These are phyloP conservation scores for Gentiana macrophylla DNA, from an alignment of 257 asterid species.

Conservation along the genomic window DNA sequence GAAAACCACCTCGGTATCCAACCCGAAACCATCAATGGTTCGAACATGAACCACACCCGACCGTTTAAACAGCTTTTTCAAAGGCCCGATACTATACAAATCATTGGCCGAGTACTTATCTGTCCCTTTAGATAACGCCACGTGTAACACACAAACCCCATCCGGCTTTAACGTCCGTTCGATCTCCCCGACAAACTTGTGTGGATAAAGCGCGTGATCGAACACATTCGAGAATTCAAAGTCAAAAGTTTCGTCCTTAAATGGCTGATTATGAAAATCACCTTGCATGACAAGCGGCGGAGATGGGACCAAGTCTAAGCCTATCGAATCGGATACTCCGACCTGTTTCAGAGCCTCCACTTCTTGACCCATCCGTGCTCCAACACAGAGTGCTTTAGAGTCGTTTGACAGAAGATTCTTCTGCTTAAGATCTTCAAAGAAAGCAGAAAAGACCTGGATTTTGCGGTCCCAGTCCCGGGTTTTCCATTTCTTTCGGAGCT, in stretches of 20 bases:
- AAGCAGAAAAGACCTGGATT: slow-evolving; percentile 49
- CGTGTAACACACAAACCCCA: slow-evolving; percentile 81
- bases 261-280: slow-evolving; percentile 85
- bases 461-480: slow-evolving; percentile 93
- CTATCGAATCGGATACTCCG: slow-evolving; percentile 59
- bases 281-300: slow-evolving; percentile 90
- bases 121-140: slow-evolving; percentile 47
- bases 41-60: slow-evolving; percentile 56
- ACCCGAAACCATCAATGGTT: slow-evolving; percentile 68
- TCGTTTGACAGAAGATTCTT: slow-evolving; percentile 26
- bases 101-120: slow-evolving; percentile 92
- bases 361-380: slow-evolving; percentile 95
- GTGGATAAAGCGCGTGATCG: slow-evolving; percentile 89
- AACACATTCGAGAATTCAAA: slow-evolving; percentile 91
- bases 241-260: slow-evolving; percentile 47
- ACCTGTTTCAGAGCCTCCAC: slow-evolving; percentile 70
- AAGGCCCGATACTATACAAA: slow-evolving; percentile 60
- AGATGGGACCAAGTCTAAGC: slow-evolving; percentile 78
- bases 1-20: slow-evolving; percentile 84
- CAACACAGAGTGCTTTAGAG: slow-evolving; percentile 63
- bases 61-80: slow-evolving; percentile 55
- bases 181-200: slow-evolving; percentile 68
- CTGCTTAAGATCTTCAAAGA: slow-evolving; percentile 40
- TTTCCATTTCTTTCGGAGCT: slow-evolving; percentile 70
- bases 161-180: slow-evolving; percentile 68